Base-by-base conservation (phyloP, 305 asterid genomes). In the Fraxinus xanthoxyloides region DNA sequence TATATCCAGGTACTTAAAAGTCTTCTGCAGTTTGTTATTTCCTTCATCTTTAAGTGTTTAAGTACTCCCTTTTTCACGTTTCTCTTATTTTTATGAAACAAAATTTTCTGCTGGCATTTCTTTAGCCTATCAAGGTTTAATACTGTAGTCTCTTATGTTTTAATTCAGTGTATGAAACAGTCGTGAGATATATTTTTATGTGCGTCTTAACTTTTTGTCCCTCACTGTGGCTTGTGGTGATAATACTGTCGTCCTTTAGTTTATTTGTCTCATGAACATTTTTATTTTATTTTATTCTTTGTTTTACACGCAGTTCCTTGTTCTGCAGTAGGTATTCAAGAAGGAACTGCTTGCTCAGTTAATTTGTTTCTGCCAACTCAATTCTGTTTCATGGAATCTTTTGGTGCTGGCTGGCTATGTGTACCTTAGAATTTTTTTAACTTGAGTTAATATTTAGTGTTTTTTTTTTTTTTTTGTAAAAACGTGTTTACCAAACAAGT, bases 1-100 rank as follows among this genome's bases (percentile, higher is more conserved):
- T 95, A 88, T 95, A 93, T 88, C 99, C 99, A 81, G 99, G 99
- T 93, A 90, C 38, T 76, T 43, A 30, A 40, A 56, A 7, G 54
- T 77, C 75, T 75, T 80, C 48, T 75, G 63, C 63, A 23, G 77
- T 59, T 56, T 79, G 83, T 77, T 48, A 54, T 19, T 17, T 72
- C 80, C 61, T 73, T 73, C 76, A 75, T 74, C 38, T 77, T 43
- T 6, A 69, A 48, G 61, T 40, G 76, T 77, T 40, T 72, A 81
- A 51, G 38, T 61, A 15, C 15, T 13, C 48, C 48, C 1, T 48
- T 70, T 17, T 67, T 19, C 79, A 15, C 81, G 63, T 48, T 48
- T 48, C 26, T 67, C 79, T 8, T 48, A 59, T 30, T 72, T 73
- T 70, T 32, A 65, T 80, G 51, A 31, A 38, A n/a, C 72, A 69